A percentile compares a stretch with the other conserved stretches of the same genome.
phyloP scores from a whole-genome alignment of 495 filamentous ascomycete species.

The Neurospora sp. region DNA sequence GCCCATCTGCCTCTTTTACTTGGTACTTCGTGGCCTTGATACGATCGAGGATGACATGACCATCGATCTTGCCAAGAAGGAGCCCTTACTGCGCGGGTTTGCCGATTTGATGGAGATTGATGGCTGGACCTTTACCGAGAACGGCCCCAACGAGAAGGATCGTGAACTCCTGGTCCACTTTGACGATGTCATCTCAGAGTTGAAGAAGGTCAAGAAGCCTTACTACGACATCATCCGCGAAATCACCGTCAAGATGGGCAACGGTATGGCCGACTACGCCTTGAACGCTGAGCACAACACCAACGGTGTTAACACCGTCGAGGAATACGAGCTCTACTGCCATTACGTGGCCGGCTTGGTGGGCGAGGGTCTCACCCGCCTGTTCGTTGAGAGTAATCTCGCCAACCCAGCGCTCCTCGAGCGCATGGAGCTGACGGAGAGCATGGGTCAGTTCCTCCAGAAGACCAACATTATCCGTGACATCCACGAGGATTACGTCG shows the following conservation, averaged over 20 bases:
- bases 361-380: conserved; percentile 80
- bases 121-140: conserved; percentile 82
- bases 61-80: conserved; percentile 67
- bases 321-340: conserved; percentile 92
- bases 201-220: conserved; percentile 75
- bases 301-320: conserved; percentile 70
- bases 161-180: conserved; percentile 86
- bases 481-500: conserved; percentile 78
- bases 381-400: conserved; percentile 82
- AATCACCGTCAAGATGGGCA: conserved; percentile 90
- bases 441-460: conserved; percentile 94
- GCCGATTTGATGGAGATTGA: conserved; percentile 64
- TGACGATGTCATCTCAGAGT: conserved; percentile 73
- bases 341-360: conserved; percentile 97
- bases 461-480: conserved; percentile 99
- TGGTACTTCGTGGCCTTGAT: conserved; percentile 81
- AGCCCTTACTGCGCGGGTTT: conserved; percentile 77
- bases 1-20: conserved; percentile 87
- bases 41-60: conserved; percentile 99
- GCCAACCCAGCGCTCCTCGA: conserved; percentile 78
- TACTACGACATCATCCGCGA: conserved; percentile 88
- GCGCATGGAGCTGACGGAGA: conserved; percentile 72
- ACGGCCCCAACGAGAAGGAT: conserved; percentile 89
- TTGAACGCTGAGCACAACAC: conserved; percentile 68
- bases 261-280: conserved; percentile 95